phyloP scores from a whole-genome alignment of 2,329 filamentous ascomycete species.

The Fusarium sp. region DNA sequence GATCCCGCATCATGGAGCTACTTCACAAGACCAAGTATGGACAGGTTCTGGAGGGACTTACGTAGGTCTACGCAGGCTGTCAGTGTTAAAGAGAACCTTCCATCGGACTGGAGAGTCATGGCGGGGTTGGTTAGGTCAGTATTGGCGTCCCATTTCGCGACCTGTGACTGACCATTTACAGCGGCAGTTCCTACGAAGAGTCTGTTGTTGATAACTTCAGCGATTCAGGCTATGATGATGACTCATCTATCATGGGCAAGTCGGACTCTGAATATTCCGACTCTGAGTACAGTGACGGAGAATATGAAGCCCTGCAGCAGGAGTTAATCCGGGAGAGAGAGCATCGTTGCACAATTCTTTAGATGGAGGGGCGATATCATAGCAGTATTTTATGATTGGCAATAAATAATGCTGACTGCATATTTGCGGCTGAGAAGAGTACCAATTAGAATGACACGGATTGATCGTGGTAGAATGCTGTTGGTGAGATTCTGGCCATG shows the following conservation, averaged over 20 bases:
- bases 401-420: neutral
- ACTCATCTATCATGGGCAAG: neutral
- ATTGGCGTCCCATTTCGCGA: accelerated
- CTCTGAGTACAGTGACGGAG: neutral
- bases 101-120: neutral
- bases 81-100: neutral
- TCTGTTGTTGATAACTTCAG: neutral
- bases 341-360: neutral
- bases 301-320: neutral
- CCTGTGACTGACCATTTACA: neutral
- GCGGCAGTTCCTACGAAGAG: neutral
- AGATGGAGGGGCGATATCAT: neutral
- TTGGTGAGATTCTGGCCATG: neutral
- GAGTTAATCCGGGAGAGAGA: neutral
- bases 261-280: neutral
- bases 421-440: neutral
- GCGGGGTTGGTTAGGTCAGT: neutral
- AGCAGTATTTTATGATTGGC: neutral
- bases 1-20: neutral
- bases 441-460: neutral
- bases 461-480: neutral
- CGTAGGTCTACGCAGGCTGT: neutral
- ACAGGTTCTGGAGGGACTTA: neutral
- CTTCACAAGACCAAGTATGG: neutral
- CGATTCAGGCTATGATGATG: neutral